Evolutionary conservation across 176 grass and related monocot species (phyloP).

Genomic region (Eragrostis nindensis): DNA sequence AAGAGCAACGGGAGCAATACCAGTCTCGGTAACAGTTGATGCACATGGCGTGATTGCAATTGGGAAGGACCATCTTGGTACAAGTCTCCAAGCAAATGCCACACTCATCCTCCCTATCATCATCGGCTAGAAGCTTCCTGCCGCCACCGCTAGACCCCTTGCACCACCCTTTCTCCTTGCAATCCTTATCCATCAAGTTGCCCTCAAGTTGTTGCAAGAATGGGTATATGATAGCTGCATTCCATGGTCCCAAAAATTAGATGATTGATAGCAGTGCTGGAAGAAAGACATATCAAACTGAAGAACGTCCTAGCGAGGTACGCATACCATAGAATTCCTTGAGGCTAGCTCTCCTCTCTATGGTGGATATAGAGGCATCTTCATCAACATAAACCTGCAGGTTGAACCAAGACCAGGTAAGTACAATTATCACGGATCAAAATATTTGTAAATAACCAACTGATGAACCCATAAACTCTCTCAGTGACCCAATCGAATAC

Average conservation of each 20-base stretch:
- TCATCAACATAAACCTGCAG: constrained; percentile 90
- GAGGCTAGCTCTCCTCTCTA: constrained; percentile 86
- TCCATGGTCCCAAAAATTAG: constrained; percentile 35
- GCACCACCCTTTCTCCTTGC: constrained; percentile 69
- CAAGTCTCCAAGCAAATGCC: constrained; percentile 95
- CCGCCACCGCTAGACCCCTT: constrained; percentile 50
- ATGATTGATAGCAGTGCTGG: not conserved
- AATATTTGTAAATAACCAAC: not conserved
- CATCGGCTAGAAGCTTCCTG: constrained; percentile 57
- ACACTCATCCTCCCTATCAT: constrained; percentile 91
- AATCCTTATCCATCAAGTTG: constrained; percentile 68
- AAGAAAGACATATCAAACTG: constrained; percentile 3
- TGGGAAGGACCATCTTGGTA: constrained; percentile 95
- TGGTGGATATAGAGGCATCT: constrained; percentile 77
- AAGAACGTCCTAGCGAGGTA: constrained; percentile 13
- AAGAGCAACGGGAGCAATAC: constrained; percentile 44
- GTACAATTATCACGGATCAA: not conserved
- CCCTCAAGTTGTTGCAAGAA: constrained; percentile 95
- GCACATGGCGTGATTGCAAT: constrained; percentile 96
- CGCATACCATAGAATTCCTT: constrained; percentile 87
- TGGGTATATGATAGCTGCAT: constrained; percentile 93
- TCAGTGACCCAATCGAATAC: constrained; percentile 26
- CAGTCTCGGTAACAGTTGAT: constrained; percentile 96
- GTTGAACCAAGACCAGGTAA: constrained; percentile 15
- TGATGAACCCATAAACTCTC: too few species aligned